Evolutionary conservation across 1,284 basidiomycete species (phyloP).

Genomic region (Leccinum pachyderme): DNA sequence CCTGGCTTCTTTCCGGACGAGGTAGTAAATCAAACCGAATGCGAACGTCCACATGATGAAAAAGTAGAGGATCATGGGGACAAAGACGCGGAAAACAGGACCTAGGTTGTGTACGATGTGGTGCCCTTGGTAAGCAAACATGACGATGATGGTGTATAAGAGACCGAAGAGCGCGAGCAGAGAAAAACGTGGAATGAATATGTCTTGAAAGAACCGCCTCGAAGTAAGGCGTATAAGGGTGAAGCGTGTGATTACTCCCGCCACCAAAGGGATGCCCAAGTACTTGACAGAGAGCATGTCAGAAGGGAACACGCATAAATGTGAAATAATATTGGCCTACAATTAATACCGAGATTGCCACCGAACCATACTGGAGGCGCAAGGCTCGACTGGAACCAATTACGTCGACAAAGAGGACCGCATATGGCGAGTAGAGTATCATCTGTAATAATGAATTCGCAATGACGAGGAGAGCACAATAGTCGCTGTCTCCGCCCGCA

Average conservation of each 20-base stretch:
- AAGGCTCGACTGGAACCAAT: slow-evolving; percentile 52
- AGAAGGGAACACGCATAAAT: not conserved
- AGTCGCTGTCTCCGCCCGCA: slow-evolving; percentile 72
- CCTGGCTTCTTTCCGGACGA: slow-evolving; percentile 35
- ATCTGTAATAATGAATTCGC: slow-evolving; percentile 72
- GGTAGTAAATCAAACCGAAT: slow-evolving; percentile 56
- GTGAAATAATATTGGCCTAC: slow-evolving; percentile 38
- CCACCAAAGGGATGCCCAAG: slow-evolving; percentile 67
- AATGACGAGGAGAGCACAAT: slow-evolving; percentile 73
- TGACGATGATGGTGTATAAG: slow-evolving; percentile 74
- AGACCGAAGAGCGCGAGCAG: slow-evolving; percentile 74
- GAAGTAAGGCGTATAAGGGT: slow-evolving; percentile 49
- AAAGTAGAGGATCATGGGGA: slow-evolving; percentile 81
- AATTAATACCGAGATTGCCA: slow-evolving; percentile 76
- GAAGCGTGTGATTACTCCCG: slow-evolving; percentile 70
- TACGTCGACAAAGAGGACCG: slow-evolving; percentile 75
- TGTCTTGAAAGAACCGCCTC: slow-evolving; percentile 48
- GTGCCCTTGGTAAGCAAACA: slow-evolving; percentile 69
- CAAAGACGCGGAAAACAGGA: slow-evolving; percentile 74
- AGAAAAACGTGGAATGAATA: slow-evolving; percentile 69
- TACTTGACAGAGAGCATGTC: slow-evolving; percentile 45
- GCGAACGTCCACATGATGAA: slow-evolving; percentile 71
- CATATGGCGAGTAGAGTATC: slow-evolving; percentile 73
- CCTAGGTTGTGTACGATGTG: slow-evolving; percentile 55
- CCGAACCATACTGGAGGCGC: slow-evolving; percentile 62